A percentile compares a stretch with the other conserved stretches of the same genome.
These are phyloP conservation scores for Cyphellophora attinorum DNA, from an alignment of 2,329 filamentous ascomycete species.

Conservation along the genomic window DNA sequence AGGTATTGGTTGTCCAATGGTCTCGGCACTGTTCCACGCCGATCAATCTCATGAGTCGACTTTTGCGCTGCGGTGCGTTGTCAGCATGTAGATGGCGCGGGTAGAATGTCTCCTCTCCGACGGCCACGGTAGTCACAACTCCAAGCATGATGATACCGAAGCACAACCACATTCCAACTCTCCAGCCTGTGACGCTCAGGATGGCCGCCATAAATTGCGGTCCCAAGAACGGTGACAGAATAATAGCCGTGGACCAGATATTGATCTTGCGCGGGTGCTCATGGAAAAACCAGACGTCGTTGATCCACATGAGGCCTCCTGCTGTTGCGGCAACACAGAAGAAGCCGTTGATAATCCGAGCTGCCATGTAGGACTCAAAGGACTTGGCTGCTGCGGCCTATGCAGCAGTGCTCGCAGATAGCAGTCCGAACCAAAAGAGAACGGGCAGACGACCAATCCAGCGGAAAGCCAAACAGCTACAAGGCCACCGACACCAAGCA, in stretches of 20 bases:
- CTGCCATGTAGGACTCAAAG: slow-evolving; percentile 40
- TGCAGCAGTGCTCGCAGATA: slow-evolving; percentile 21
- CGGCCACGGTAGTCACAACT: slow-evolving; percentile 16
- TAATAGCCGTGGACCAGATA: slow-evolving; percentile 28
- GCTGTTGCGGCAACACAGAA: slow-evolving; percentile 32
- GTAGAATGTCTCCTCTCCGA: slow-evolving; percentile 23
- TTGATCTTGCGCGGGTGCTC: slow-evolving; percentile 33
- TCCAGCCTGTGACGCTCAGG: slow-evolving; percentile 29
- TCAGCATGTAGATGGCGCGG: slow-evolving; percentile 17
- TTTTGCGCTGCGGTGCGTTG: slow-evolving; percentile 13
- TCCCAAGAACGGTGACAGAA: slow-evolving; percentile 30
- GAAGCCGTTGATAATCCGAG: slow-evolving; percentile 38
- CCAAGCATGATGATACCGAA: slow-evolving; percentile 19
- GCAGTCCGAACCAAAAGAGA: slow-evolving; percentile 26
- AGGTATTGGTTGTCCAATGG: slow-evolving; percentile 27
- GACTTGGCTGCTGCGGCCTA: slow-evolving; percentile 36
- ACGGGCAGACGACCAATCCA: slow-evolving; percentile 37
- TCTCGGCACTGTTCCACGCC: slow-evolving; percentile 22
- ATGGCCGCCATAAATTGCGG: slow-evolving; percentile 40
- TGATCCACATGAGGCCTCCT: slow-evolving; percentile 41
- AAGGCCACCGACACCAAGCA: slow-evolving; percentile 33
- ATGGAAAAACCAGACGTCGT: slow-evolving; percentile 54
- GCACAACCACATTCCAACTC: slow-evolving; percentile 22
- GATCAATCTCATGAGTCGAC: slow-evolving; percentile 19
- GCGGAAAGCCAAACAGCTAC: slow-evolving; percentile 30